Base-by-base conservation (phyloP, 192 early-diverging fungal genomes). In the Mortierella alpina region DNA sequence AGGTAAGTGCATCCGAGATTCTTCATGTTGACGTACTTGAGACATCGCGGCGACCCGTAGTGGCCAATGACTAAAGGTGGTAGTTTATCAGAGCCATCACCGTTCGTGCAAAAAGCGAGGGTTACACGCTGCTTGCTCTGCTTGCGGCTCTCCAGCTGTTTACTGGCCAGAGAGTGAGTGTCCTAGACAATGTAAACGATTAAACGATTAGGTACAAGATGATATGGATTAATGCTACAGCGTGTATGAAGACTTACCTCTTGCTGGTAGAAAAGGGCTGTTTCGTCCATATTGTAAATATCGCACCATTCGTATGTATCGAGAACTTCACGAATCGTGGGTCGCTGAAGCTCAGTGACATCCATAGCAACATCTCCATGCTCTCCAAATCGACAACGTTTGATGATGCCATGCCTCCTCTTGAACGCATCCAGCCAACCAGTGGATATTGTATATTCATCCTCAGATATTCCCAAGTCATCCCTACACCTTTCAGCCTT, bases 1-100 rank as follows among this genome's bases (percentile, higher is more conserved):
- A 10, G 7, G 31, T 59, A 59, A 10, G 57, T 59, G 8, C 20
- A 14, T 39, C 57, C 57, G 0, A 59, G 39, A 7, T 9, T 12
- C 1, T 9, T 41, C 6, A 39, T 12, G 10, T 59, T 23, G 14
- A 41, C 31, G 5, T 59, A 4, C 57, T 59, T 59, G 57, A 59
- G 40, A n/a, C 57, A 59, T 7, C 57, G 57, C 31, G 57, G 57
- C 22, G 7, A 14, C 57, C 1, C 10, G 39, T 40, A 59, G 23
- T 59, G 7, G 9, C 58, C 58, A 40, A 41, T 42, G 17, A 63
- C 22, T 6, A 42, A 63, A 18, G 45, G 62, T 13, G 23, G 62
- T 17, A 51, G 10, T 31, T 63, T 63, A 23, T 63, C 62, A 23
- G 62, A 49, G 2, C 62, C 62, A 63, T 51, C 62, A n/a, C 47